Percentiles rank a stretch among this genome's conserved stretches.
Evolutionary conservation across 192 early-diverging fungal genomes (phyloP).

Genomic region (Podila minutissima): DNA sequence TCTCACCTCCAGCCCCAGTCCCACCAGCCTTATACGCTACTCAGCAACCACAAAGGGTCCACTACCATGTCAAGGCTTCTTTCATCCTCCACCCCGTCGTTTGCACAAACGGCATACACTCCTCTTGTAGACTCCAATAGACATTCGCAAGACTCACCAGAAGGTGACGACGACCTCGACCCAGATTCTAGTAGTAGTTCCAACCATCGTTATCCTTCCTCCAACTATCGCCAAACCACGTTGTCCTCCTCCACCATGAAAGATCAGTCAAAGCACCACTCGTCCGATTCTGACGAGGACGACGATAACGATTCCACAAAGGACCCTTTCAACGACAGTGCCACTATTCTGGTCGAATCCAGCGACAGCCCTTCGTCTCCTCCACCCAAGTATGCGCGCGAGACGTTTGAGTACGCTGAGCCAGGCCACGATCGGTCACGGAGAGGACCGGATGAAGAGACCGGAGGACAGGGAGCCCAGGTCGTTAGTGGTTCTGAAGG

Average conservation of each 20-base stretch:
- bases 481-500: conserved; percentile 7
- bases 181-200: conserved; percentile 30
- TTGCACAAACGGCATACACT: conserved; percentile 26
- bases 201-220: background rate
- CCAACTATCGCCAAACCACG: background rate
- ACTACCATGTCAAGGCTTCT: conserved; percentile 39
- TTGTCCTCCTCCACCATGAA: background rate
- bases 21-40: background rate
- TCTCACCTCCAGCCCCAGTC: no score
- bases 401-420: conserved; percentile 35
- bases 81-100: conserved; percentile 35
- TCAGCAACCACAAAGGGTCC: background rate
- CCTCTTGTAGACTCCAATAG: conserved; percentile 21
- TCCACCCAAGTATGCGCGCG: conserved; percentile 16
- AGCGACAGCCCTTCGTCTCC: conserved; percentile 18
- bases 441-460: background rate
- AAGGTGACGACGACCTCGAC: conserved; percentile 39
- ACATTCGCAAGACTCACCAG: conserved; percentile 14
- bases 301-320: background rate
- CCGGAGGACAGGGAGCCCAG: background rate
- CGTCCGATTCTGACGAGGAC: conserved; percentile 5
- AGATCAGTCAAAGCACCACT: background rate
- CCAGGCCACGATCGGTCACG: conserved; percentile 11
- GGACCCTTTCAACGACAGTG: background rate
- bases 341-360: background rate